Evolutionary conservation across 805 yeast genomes (phyloP), one percentile per base, ranked within the genome.

Genomic region (Zygoascus tannicola): DNA sequence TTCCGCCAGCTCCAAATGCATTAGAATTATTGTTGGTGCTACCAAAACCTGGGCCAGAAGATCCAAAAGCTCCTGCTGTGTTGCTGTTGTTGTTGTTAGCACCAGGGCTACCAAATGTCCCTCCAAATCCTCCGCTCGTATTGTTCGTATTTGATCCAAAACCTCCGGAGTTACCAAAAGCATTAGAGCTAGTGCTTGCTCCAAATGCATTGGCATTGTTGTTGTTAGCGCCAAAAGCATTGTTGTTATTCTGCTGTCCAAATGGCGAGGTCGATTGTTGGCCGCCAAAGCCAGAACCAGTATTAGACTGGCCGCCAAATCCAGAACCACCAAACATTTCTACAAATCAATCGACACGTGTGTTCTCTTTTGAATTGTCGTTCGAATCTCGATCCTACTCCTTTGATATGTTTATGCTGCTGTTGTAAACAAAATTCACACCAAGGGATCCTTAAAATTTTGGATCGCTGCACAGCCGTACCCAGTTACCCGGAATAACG

Each of bases 1-100:
- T 15, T 15, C 33, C 43, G 33, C 35, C 30, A 4, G 28, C 18
- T 26, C 44, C 44, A 41, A 41, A 41, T 22, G 22, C 14, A 35
- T 20, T 35, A 4, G n/a, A 10, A 19, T 26, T 26, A n/a, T 10
- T 14, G 21, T 21, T 35, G n/a, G 7, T 20, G 8, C 14, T 8
- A 20, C 21, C 21, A 26, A 16, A 16, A 4, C 38, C 38, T 4
- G 21, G 14, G 4, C 18, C 14, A 7, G 26, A 18, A 10, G 36
- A 33, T 5, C 38, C 38, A 12, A 14, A 14, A 5, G 22, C n/a
- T 5, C 21, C 21, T 14, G 36, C 4, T 33, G 38, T 21, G 21
- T 35, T 35, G 38, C 21, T 35, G 23, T 35, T 35, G 23, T 26
- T 26, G 30, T 35, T 35, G 23, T 35, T 21, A 21, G 8, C 15